Conservation (phyloP, 352 stramenopile species). For the Aphanomyces invadans region DNA sequence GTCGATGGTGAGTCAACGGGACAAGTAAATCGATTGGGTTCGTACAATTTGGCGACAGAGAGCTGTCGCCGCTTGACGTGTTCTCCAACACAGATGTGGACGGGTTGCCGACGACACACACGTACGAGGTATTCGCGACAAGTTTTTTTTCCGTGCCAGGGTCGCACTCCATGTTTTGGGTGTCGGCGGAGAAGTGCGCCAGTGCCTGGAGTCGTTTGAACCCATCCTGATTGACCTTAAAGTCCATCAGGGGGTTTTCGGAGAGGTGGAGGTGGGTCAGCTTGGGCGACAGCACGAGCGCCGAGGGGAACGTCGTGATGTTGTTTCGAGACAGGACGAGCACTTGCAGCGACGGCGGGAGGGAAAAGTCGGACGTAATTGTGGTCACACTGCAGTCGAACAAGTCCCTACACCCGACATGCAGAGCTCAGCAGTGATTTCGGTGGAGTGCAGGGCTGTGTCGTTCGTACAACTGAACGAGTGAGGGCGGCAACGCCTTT, state of each 20-base stretch:
- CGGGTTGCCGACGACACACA: not conserved
- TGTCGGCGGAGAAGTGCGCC: not conserved
- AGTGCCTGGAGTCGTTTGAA: not conserved
- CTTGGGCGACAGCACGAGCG: not conserved
- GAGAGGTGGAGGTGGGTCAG: not conserved
- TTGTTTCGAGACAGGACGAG: not conserved
- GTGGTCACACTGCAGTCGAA: not conserved
- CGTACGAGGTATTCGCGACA: not conserved
- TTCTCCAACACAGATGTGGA: not conserved
- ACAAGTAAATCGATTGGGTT: no score
- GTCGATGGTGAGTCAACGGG: no score
- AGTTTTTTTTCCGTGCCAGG: not conserved
- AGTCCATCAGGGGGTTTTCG: not conserved
- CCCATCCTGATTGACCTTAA: not conserved
- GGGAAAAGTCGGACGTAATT: not conserved
- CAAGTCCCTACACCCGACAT: not conserved
- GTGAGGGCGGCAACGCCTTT: not conserved
- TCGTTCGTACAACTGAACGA: not conserved
- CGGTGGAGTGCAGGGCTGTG: not conserved
- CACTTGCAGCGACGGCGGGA: not conserved
- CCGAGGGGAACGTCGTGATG: not conserved
- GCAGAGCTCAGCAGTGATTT: no score
- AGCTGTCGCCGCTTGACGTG: no score
- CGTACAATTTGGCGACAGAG: no score
- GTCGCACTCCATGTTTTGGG: not conserved